A percentile compares a stretch with the other conserved stretches of the same genome.
phyloP scores from a whole-genome alignment of 2,329 filamentous ascomycete genomes.

The Simplicillium sp. region DNA sequence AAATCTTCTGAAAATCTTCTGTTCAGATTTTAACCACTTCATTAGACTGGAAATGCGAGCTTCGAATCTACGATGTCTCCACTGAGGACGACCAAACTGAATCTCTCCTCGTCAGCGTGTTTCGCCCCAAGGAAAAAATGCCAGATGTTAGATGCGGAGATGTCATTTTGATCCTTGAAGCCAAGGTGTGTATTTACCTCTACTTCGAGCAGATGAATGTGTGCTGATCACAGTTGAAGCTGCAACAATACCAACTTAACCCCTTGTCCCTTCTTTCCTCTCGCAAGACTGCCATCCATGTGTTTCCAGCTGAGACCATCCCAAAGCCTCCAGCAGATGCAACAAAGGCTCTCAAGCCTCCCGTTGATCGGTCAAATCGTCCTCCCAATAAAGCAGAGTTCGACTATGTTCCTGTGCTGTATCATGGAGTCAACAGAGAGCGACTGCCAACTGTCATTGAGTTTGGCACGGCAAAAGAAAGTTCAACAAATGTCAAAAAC shows the following conservation, averaged over 20 bases:
- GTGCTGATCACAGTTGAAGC: slow-evolving; percentile 17
- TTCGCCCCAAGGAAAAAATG: slow-evolving; percentile 41
- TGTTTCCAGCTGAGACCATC: slow-evolving; percentile 21
- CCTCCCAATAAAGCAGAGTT: slow-evolving; percentile 19
- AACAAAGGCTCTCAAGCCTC: slow-evolving; percentile 15
- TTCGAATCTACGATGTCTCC: slow-evolving; percentile 52
- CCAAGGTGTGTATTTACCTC: slow-evolving; percentile 33
- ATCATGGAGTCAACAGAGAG: slow-evolving; percentile 32
- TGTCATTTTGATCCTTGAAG: slow-evolving; percentile 35
- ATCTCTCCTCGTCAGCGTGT: slow-evolving; percentile 46
- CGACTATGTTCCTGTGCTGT: slow-evolving; percentile 37
- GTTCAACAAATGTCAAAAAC: slow-evolving; percentile 33
- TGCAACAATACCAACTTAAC: slow-evolving; percentile 25
- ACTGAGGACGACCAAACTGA: slow-evolving; percentile 30
- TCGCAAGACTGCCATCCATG: slow-evolving; percentile 20
- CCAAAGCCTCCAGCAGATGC: slow-evolving; percentile 29
- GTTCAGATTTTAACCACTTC: slow-evolving; percentile 1
- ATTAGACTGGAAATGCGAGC: slow-evolving; percentile 49
- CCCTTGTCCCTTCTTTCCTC: slow-evolving; percentile 34
- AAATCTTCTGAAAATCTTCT: neutral
- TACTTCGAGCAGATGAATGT: neutral
- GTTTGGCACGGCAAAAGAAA: slow-evolving; percentile 28
- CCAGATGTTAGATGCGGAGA: slow-evolving; percentile 33
- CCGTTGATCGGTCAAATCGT: slow-evolving; percentile 10
- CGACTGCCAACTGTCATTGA: slow-evolving; percentile 29